These are phyloP conservation scores for Mucor velutinosus DNA, from an alignment of 371 early-diverging fungal species.

Conservation along the genomic window DNA sequence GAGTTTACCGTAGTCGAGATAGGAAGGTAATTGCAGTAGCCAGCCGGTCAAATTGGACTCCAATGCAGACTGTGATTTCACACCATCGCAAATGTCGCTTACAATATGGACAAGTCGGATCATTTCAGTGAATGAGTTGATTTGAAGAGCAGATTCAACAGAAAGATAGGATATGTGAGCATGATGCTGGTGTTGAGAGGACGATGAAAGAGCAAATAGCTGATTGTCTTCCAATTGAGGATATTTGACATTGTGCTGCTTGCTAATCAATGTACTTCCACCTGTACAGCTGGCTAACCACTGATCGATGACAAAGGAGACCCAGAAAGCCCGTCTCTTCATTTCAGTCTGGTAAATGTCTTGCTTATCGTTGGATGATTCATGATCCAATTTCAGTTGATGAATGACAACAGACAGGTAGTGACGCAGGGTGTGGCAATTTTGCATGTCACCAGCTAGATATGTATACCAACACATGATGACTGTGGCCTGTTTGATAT, in stretches of 20 bases:
- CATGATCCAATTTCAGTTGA: slow-evolving; percentile 9
- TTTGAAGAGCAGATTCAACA: slow-evolving; percentile 28
- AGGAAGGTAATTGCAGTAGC: slow-evolving; percentile 42
- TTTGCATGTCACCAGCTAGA: slow-evolving; percentile 33
- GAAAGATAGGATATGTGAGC: slow-evolving; percentile 2
- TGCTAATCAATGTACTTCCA: slow-evolving; percentile 6
- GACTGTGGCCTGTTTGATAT: slow-evolving; percentile 28
- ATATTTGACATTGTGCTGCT: slow-evolving; percentile 25
- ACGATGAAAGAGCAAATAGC: slow-evolving; percentile 19
- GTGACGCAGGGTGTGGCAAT: slow-evolving; percentile 26
- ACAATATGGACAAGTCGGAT: slow-evolving; percentile 39
- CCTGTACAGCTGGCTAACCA: slow-evolving; percentile 37
- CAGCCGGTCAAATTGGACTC: slow-evolving; percentile 36
- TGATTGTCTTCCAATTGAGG: slow-evolving; percentile 48
- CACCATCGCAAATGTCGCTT: slow-evolving; percentile 18
- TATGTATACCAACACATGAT: slow-evolving; percentile 49
- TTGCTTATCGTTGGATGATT: slow-evolving; percentile 7
- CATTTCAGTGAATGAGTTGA: slow-evolving; percentile 40
- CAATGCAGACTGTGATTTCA: not conserved
- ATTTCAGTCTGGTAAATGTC: slow-evolving; percentile 32
- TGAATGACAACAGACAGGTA: slow-evolving; percentile 15
- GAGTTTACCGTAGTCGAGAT: slow-evolving; percentile 35
- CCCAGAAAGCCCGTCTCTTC: slow-evolving; percentile 46
- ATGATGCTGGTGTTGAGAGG: not conserved
- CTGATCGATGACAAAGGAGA: slow-evolving; percentile 39